phyloP scores from a whole-genome alignment of 2,329 filamentous ascomycete genomes.

The Phaeomoniella chlamydospora region DNA sequence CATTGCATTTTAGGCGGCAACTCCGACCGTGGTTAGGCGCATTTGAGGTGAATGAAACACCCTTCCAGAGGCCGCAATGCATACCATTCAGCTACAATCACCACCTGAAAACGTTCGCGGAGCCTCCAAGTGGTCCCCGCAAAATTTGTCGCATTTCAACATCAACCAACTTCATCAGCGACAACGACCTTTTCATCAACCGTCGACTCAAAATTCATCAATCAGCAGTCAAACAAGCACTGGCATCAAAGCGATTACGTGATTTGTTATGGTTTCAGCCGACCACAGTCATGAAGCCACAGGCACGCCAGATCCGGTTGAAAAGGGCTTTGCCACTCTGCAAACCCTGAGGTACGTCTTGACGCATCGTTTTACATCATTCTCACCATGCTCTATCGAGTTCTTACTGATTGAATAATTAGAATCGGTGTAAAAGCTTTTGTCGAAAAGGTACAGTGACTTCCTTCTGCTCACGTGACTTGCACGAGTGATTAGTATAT shows the following conservation, averaged over 20 bases:
- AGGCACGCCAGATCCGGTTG: conserved; percentile 43
- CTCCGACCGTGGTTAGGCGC: no score
- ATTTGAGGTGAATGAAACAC: no score
- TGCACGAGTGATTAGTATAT: conserved; percentile 5
- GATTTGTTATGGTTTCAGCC: conserved; percentile 35
- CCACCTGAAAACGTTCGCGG: no score
- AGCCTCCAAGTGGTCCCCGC: no score
- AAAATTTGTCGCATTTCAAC: no score
- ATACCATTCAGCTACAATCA: no score
- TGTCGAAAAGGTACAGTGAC: conserved; percentile 48
- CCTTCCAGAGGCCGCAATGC: no score
- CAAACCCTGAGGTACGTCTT: conserved; percentile 60
- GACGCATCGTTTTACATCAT: conserved; percentile 2
- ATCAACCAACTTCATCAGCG: background rate
- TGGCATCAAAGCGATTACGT: no score
- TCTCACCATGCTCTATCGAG: conserved; percentile 6
- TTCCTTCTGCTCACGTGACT: conserved; percentile 7
- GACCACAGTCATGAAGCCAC: conserved; percentile 38
- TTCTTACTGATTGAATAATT: conserved; percentile 14
- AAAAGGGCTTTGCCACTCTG: conserved; percentile 72
- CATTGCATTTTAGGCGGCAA: no score
- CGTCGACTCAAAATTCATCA: no score
- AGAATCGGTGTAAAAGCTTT: conserved; percentile 54
- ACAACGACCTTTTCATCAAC: no score
- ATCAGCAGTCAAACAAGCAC: no score